A percentile compares a stretch with the other conserved stretches of the same genome.
Evolutionary conservation across 108 stramenopile genomes (phyloP).

Genomic region (Bacterosira constricta): DNA sequence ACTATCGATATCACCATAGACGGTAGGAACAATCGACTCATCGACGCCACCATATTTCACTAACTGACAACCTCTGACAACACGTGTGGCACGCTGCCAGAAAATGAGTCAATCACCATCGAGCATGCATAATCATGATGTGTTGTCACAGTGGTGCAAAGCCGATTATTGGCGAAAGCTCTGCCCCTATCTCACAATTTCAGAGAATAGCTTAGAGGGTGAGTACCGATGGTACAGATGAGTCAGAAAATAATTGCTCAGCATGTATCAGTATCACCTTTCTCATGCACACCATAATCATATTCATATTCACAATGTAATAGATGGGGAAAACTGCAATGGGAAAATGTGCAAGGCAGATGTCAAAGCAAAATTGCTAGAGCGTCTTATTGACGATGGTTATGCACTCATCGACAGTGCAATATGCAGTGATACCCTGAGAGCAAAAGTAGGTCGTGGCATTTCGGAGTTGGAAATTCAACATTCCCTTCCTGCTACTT

Average conservation of each 20-base stretch:
- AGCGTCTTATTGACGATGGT: constrained; percentile 27
- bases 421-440: neutral
- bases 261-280: neutral
- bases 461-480: constrained; percentile 32
- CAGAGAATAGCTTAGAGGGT: neutral
- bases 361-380: neutral
- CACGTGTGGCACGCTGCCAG: too few species aligned
- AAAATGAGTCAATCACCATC: too few species aligned
- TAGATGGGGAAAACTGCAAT: too few species aligned
- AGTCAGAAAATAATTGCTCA: neutral
- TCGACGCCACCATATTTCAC: too few species aligned
- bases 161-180: constrained; percentile 7
- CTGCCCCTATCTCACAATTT: constrained; percentile 16
- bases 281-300: too few species aligned
- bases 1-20: too few species aligned
- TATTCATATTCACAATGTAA: too few species aligned
- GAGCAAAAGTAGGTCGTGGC: neutral
- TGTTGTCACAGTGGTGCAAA: constrained; percentile 13
- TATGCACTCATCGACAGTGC: constrained; percentile 31
- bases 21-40: too few species aligned
- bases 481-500: constrained; percentile 57
- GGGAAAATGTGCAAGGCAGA: neutral
- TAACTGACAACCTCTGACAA: too few species aligned
- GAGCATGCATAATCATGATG: too few species aligned
- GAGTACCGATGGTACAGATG: neutral